A percentile compares a stretch with the other conserved stretches of the same genome.
These are phyloP conservation scores for Leucocoprinus birnbaumii DNA, from an alignment of 768 basidiomycete genomes.

Conservation along the genomic window DNA sequence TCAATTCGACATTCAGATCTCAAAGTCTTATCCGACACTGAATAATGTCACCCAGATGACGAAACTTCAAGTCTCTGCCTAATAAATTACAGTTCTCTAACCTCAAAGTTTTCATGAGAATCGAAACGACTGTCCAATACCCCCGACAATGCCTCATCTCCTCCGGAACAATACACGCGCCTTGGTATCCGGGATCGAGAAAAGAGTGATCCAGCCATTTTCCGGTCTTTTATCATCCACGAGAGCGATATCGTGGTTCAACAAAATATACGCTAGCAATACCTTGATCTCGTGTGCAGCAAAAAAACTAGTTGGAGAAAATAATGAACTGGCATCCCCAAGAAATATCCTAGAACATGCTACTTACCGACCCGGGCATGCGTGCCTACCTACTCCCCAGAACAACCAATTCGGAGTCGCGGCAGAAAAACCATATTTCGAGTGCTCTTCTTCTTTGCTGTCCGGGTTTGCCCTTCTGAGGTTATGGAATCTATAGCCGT, in stretches of 20 bases:
- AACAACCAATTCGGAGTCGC: constrained; percentile 23
- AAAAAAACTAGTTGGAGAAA: constrained; percentile 18
- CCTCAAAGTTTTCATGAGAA: too few relatives aligned
- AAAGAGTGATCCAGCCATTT: neutral
- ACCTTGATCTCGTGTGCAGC: constrained; percentile 13
- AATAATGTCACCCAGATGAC: too few relatives aligned
- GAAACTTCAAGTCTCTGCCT: too few relatives aligned
- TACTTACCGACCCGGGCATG: constrained; percentile 22
- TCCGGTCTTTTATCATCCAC: neutral
- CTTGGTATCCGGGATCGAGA: neutral
- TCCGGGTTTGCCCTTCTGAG: constrained; percentile 18
- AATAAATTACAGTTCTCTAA: too few relatives aligned
- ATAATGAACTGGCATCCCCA: neutral
- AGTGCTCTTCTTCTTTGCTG: constrained; percentile 18
- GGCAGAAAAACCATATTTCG: constrained; percentile 22
- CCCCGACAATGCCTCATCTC: neutral
- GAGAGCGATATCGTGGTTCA: constrained; percentile 13
- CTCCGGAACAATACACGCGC: neutral
- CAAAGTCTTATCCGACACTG: neutral
- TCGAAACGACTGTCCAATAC: neutral
- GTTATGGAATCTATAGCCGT: constrained; percentile 47
- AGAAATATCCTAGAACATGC: neutral
- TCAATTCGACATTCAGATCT: too few relatives aligned
- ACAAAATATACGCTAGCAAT: constrained; percentile 9
- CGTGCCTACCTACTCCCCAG: constrained; percentile 33